A percentile compares a stretch with the other conserved stretches of the same genome.
Evolutionary conservation across 495 filamentous ascomycete species (phyloP).

Genomic region (Daldinia loculata): DNA sequence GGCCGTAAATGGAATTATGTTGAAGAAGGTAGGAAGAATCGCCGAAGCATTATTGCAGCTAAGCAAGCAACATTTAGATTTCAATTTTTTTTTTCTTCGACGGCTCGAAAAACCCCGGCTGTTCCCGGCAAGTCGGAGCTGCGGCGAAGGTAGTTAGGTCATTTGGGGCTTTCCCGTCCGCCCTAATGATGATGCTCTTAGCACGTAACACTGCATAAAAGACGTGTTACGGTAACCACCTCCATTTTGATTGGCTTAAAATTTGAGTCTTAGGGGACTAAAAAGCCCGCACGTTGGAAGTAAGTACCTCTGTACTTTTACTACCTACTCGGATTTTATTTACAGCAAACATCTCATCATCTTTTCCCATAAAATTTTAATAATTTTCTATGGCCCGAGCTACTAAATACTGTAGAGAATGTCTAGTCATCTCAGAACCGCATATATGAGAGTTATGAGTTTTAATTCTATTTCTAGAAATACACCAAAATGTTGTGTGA

Average conservation of each 20-base stretch:
- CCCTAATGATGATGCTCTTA: constrained; percentile 41
- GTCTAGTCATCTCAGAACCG: background rate
- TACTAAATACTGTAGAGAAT: background rate
- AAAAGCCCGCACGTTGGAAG: constrained; percentile 30
- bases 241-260: constrained; percentile 26
- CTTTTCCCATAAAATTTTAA: background rate
- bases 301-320: background rate
- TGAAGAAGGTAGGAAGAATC: constrained; percentile 47
- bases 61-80: constrained; percentile 25
- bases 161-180: constrained; percentile 24
- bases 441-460: background rate
- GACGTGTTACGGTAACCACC: constrained; percentile 17
- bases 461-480: constrained; percentile 1
- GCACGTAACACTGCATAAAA: constrained; percentile 38
- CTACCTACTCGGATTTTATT: background rate
- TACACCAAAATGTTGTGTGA: constrained; percentile 9
- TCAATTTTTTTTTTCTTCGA: constrained; percentile 33
- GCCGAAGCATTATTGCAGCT: constrained; percentile 19
- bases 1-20: constrained; percentile 19
- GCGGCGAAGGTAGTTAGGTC: constrained; percentile 37
- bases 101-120: constrained; percentile 41
- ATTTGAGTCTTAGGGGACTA: constrained; percentile 13
- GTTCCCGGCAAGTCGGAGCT: constrained; percentile 48
- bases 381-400: background rate
- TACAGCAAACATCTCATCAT: background rate